Percentiles rank a stretch among this genome's conserved stretches.
These are phyloP conservation scores for Hygrophoropsis aurantiaca DNA, from an alignment of 768 basidiomycete species.

Conservation along the genomic window DNA sequence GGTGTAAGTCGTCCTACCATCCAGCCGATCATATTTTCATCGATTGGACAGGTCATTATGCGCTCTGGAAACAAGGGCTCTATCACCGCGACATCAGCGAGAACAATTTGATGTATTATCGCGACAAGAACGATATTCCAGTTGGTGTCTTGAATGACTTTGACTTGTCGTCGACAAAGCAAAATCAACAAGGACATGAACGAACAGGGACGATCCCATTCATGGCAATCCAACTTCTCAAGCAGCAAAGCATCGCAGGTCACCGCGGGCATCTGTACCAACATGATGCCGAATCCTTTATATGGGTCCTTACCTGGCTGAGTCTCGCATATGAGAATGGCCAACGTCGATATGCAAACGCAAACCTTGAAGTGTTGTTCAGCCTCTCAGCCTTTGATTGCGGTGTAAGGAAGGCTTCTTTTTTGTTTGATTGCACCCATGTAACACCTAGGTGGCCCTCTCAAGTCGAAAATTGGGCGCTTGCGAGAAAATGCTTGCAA, in stretches of 20 bases:
- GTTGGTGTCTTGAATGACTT: constrained; percentile 15
- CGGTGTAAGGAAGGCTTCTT: background rate
- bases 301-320: constrained; percentile 3
- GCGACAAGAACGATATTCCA: background rate
- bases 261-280: background rate
- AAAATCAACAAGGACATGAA: background rate
- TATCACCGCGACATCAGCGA: constrained; percentile 14
- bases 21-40: background rate
- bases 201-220: constrained; percentile 16
- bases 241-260: background rate
- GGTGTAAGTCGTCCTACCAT: background rate
- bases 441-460: too few relatives aligned
- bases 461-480: too few relatives aligned
- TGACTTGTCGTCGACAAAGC: constrained; percentile 5
- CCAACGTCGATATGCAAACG: background rate
- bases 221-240: constrained; percentile 11
- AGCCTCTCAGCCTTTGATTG: background rate
- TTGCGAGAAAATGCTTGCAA: too few relatives aligned
- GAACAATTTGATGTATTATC: constrained; percentile 13
- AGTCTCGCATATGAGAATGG: background rate
- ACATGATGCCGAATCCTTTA: constrained; percentile 1
- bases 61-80: constrained; percentile 5
- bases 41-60: constrained; percentile 7
- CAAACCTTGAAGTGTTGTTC: background rate
- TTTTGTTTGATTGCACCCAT: background rate